Evolutionary conservation across 2,329 filamentous ascomycete species (phyloP).

Genomic region (Tolypocladium nubicola): DNA sequence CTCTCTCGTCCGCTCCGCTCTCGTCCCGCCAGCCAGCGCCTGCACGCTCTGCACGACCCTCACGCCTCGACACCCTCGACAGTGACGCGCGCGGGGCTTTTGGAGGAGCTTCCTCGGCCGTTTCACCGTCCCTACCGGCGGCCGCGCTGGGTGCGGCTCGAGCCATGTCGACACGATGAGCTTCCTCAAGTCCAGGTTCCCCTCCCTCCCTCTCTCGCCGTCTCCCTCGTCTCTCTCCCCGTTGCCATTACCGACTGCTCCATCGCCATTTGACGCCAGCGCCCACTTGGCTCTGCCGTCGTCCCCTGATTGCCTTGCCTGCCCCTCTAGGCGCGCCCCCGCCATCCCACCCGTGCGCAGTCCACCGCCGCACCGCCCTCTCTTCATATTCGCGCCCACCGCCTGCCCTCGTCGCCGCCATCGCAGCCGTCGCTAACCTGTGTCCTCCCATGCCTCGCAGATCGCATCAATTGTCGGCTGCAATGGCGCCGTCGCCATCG

Average conservation of each 20-base stretch:
- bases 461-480: conserved; percentile 43
- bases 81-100: neutral
- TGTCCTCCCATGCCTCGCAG: conserved; percentile 19
- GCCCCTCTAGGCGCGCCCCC: neutral
- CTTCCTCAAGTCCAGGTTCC: conserved; percentile 33
- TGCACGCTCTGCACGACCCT: conserved; percentile 6
- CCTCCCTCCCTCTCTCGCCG: conserved; percentile 3
- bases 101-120: neutral
- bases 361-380: neutral
- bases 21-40: neutral
- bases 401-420: conserved; percentile 3
- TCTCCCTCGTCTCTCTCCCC: neutral
- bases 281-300: neutral
- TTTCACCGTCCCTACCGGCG: neutral
- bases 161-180: conserved; percentile 30
- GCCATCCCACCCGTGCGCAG: neutral
- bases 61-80: conserved; percentile 9
- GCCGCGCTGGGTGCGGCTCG: conserved; percentile 5
- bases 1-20: neutral
- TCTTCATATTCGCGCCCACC: neutral
- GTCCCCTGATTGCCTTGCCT: neutral
- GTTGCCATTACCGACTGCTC: neutral
- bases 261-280: neutral
- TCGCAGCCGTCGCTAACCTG: conserved; percentile 5
- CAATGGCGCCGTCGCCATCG: conserved; percentile 62